phyloP scores from a whole-genome alignment of 345 rosid species.

The Sisymbrium altissimum region DNA sequence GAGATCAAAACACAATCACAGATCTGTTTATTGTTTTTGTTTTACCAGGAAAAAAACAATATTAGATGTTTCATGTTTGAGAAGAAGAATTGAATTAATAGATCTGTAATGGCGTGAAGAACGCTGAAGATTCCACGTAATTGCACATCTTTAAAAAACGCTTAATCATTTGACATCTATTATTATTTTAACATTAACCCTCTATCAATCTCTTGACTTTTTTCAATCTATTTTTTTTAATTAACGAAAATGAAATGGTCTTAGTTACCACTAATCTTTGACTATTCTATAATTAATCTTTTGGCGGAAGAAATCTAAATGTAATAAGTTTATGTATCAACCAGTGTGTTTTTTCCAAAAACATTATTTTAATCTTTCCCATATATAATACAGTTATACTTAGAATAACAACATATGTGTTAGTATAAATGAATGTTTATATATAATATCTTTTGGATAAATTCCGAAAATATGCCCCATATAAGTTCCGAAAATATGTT shows the following conservation, averaged over 20 bases:
- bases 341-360: background rate
- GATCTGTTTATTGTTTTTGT: slow-evolving; percentile 9
- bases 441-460: no score
- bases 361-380: background rate
- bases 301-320: no score
- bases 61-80: background rate
- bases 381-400: background rate
- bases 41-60: background rate
- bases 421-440: background rate
- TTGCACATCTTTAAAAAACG: background rate
- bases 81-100: slow-evolving; percentile 13
- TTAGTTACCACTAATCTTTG: background rate
- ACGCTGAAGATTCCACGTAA: slow-evolving; percentile 30
- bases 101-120: slow-evolving; percentile 29
- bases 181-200: slow-evolving; percentile 8
- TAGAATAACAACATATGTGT: background rate
- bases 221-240: background rate
- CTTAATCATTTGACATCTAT: slow-evolving; percentile 9
- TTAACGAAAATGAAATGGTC: background rate
- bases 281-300: background rate
- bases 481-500: no score
- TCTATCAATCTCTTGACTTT: slow-evolving; percentile 16
- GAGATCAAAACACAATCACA: slow-evolving; percentile 15
- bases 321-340: no score
- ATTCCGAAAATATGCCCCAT: no score